phyloP scores from a whole-genome alignment of 2,329 filamentous ascomycete genomes.

The Colletotrichum sp. region DNA sequence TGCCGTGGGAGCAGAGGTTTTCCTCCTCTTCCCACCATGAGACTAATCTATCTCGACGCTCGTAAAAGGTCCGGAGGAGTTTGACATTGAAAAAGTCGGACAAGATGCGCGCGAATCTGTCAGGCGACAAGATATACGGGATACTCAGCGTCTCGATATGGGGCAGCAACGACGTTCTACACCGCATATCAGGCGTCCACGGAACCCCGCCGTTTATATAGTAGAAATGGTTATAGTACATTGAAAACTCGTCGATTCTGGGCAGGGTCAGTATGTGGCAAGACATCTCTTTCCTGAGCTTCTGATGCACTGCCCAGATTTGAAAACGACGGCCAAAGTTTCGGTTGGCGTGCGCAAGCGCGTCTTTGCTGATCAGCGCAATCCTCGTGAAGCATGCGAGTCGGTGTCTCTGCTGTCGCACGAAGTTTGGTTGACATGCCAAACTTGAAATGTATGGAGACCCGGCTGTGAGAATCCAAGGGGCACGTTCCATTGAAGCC shows the following conservation, averaged over 20 bases:
- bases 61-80: too few species aligned
- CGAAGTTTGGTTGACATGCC: fast-evolving
- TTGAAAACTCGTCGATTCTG: not conserved
- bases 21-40: too few species aligned
- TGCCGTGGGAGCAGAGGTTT: not conserved
- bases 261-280: not conserved
- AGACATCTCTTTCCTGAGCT: not conserved
- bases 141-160: fast-evolving
- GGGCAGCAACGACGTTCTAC: not conserved
- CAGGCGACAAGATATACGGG: fast-evolving
- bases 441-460: not conserved
- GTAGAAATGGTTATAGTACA: fast-evolving
- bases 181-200: fast-evolving
- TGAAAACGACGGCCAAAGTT: not conserved
- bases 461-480: not conserved
- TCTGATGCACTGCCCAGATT: not conserved
- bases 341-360: fast-evolving
- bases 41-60: too few species aligned
- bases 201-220: fast-evolving
- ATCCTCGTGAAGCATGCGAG: not conserved
- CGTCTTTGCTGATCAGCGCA: not conserved
- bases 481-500: fast-evolving
- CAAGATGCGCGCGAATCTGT: not conserved
- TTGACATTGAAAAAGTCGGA: not conserved
- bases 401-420: not conserved